A percentile compares a stretch with the other conserved stretches of the same genome.
These are phyloP conservation scores for Colletotrichum godetiae DNA, from an alignment of 2,329 filamentous ascomycete species.

Conservation along the genomic window DNA sequence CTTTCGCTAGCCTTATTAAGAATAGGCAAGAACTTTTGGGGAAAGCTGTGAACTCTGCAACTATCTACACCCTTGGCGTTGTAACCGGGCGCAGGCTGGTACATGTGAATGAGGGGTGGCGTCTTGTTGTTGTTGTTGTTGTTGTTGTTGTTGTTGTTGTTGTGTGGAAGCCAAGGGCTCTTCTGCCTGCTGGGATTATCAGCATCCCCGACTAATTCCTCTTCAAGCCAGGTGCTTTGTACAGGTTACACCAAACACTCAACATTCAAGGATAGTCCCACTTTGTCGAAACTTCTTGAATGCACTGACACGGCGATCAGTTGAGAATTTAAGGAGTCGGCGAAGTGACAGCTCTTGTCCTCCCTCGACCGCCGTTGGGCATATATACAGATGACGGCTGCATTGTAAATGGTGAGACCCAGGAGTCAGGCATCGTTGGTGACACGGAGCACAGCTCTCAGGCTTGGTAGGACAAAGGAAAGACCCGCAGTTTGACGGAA, in stretches of 20 bases:
- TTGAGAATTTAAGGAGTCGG: not conserved
- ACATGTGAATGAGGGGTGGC: not conserved
- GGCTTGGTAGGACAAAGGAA: not conserved
- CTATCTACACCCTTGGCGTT: not conserved
- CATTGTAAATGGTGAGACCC: not conserved
- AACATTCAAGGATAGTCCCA: not conserved
- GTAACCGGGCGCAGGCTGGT: constrained; percentile 1
- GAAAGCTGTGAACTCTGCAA: constrained; percentile 6
- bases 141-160: no score
- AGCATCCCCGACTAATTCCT: not conserved
- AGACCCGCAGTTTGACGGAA: not conserved
- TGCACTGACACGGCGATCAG: not conserved
- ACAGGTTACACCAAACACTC: not conserved
- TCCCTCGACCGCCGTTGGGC: not conserved
- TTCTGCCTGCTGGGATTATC: not conserved
- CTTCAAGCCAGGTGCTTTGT: not conserved
- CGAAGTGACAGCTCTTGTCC: not conserved
- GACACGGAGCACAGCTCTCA: constrained; percentile 1
- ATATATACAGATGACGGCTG: not conserved
- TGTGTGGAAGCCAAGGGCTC: not conserved
- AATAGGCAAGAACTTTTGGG: not conserved
- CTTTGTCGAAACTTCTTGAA: not conserved
- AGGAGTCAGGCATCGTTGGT: not conserved
- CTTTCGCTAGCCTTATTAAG: not conserved
- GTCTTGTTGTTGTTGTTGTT: not conserved